Conservation (phyloP, 805 yeast species). For the Wickerhamomyces bisporus region DNA sequence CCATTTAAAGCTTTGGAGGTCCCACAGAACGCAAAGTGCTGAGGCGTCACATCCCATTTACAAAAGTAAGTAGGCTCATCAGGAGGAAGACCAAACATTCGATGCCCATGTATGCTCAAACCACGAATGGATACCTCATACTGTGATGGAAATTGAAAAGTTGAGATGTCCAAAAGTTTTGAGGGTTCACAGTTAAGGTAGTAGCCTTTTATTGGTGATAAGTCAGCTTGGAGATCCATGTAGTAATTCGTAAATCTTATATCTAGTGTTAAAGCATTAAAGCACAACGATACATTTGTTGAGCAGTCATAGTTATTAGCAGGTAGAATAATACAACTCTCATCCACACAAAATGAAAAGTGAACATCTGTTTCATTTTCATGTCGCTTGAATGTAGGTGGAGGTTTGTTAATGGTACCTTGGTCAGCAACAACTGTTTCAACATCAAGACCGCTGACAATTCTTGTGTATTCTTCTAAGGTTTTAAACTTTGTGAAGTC, state of each 20-base stretch:
- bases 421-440: not conserved
- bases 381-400: conserved; percentile 30
- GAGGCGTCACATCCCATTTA: conserved; percentile 81
- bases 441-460: conserved; percentile 1
- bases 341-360: conserved; percentile 62
- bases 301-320: conserved; percentile 59
- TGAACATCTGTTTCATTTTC: conserved; percentile 77
- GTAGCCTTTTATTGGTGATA: conserved; percentile 48
- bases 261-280: conserved; percentile 68
- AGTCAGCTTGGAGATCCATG: conserved; percentile 83
- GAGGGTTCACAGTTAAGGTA: conserved; percentile 12
- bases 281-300: conserved; percentile 55
- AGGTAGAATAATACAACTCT: conserved; percentile 73
- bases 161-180: conserved; percentile 10
- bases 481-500: conserved; percentile 79
- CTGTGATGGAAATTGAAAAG: conserved; percentile 6
- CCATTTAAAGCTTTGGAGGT: conserved; percentile 40
- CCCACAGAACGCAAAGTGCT: conserved; percentile 50
- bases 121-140: conserved; percentile 51
- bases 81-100: conserved; percentile 93
- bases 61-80: conserved; percentile 82
- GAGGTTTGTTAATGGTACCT: conserved; percentile 1
- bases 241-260: conserved; percentile 86
- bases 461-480: conserved; percentile 66
- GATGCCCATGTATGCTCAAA: conserved; percentile 70